These are phyloP conservation scores for Pharus latifolius DNA, from an alignment of 176 grass and related monocot species.

Conservation along the genomic window DNA sequence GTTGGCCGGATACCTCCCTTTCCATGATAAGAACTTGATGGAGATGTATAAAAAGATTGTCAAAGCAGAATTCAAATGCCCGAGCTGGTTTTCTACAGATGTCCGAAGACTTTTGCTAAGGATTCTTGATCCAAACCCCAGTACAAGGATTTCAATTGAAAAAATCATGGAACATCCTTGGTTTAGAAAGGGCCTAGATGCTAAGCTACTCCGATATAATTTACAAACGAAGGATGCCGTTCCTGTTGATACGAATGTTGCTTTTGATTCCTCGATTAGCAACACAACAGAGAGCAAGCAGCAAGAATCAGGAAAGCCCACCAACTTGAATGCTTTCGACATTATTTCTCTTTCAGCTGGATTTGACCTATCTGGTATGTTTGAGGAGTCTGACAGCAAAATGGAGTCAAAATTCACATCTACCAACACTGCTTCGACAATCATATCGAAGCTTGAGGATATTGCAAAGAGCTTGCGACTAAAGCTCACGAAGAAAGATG, in stretches of 20 bases:
- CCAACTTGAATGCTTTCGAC: constrained; percentile 93
- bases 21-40: constrained; percentile 93
- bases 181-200: constrained; percentile 78
- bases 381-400: constrained; percentile 53
- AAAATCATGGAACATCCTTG: constrained; percentile 89
- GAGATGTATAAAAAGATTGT: constrained; percentile 96
- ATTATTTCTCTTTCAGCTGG: constrained; percentile 80
- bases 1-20: constrained; percentile 75
- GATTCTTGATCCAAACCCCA: constrained; percentile 92
- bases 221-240: constrained; percentile 2
- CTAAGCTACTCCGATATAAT: constrained; percentile 37
- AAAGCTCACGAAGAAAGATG: constrained; percentile 91
- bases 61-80: constrained; percentile 82
- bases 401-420: constrained; percentile 85
- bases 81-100: constrained; percentile 64
- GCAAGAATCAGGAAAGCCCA: constrained; percentile 17
- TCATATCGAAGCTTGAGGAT: constrained; percentile 71
- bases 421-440: constrained; percentile 36
- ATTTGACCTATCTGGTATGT: constrained; percentile 84
- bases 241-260: background rate
- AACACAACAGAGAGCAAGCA: background rate
- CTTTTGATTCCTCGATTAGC: background rate
- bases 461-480: constrained; percentile 53
- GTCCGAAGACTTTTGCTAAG: constrained; percentile 47
- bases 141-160: constrained; percentile 68